Evolutionary conservation across 2,329 filamentous ascomycete genomes (phyloP), one percentile per base, ranked within the genome.

Genomic region (Aspergillus hiratsukae): DNA sequence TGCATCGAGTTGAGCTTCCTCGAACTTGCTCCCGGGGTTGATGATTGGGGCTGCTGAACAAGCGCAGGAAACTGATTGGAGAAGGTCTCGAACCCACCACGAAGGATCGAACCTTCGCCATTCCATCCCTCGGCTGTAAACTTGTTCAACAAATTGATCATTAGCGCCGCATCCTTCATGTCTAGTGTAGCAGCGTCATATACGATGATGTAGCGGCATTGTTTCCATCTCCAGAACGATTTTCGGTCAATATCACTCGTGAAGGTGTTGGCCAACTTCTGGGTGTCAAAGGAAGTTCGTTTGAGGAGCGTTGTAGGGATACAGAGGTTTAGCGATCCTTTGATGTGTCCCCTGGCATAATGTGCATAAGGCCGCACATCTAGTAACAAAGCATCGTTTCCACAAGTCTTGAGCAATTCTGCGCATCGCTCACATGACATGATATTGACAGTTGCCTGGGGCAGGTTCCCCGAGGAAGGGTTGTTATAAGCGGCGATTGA

Each of bases 281-380:
- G 82, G 11, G 96, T 83, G 64, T 93, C 93, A 74, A 95, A 97
- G 0, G 91, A 95, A 0, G 90, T 87, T 51, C 94, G 83, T 74
- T 97, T 97, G 19, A 99, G 76, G 14, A 99, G 78, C 0, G 93
- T 97, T 0, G 94, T 97, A 0, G 94, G 94, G 58, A 97, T 96
- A 69, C 94, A 97, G 4, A 99, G 79, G 69, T 95, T 97, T 31
- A 99, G 76, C 0, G 93, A 90, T n/a, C 87, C 87, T 51, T 81
- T 77, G 54, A 97, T 89, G 29, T 89, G 85, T 23, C 89, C 87
- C 48, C 84, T 81, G 0, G 86, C 83, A 68, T 88, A 97, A 62
- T 93, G 90, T 21, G 91, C 91, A 28, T 87, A 90, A 0, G 95
- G 91, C 41, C 94, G 85, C 23, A 97, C 83, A 70, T 99, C 94